Evolutionary conservation across 2,329 filamentous ascomycete species (phyloP).

Genomic region (Aspergillus eucalypticola): DNA sequence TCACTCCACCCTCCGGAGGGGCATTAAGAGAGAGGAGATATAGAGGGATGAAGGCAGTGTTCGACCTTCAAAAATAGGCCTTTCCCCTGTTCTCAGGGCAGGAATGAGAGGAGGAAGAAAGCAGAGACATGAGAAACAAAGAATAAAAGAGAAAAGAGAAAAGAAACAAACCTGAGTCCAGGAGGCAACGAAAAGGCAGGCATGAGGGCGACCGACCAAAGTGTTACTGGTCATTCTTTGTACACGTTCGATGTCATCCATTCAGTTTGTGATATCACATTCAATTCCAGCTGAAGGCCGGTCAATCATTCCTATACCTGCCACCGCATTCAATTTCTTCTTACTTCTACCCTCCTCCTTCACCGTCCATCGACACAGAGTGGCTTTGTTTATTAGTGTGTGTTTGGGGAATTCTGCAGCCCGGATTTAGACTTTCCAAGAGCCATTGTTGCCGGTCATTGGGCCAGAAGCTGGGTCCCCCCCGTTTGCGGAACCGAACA

Average conservation of each 20-base stretch:
- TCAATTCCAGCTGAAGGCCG: background rate
- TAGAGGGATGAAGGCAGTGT: background rate
- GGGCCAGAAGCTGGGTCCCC: background rate
- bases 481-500: slow-evolving; percentile 10
- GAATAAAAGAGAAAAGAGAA: too few relatives aligned
- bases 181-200: slow-evolving; percentile 4
- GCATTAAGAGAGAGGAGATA: background rate
- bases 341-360: background rate
- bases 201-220: background rate
- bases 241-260: slow-evolving; percentile 2
- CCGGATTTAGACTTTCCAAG: background rate
- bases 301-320: background rate
- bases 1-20: slow-evolving; percentile 5
- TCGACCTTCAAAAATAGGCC: slow-evolving; percentile 13
- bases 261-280: slow-evolving; percentile 1
- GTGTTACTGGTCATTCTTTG: slow-evolving; percentile 2
- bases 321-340: slow-evolving; percentile 11
- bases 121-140: background rate
- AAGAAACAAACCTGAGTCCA: background rate
- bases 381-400: background rate
- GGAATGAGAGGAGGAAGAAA: slow-evolving; percentile 4
- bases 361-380: background rate
- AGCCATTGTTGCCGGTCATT: background rate
- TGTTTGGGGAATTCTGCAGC: background rate
- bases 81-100: slow-evolving; percentile 16